phyloP scores from a whole-genome alignment of 192 early-diverging fungal species.

The Oehlia diaphana region DNA sequence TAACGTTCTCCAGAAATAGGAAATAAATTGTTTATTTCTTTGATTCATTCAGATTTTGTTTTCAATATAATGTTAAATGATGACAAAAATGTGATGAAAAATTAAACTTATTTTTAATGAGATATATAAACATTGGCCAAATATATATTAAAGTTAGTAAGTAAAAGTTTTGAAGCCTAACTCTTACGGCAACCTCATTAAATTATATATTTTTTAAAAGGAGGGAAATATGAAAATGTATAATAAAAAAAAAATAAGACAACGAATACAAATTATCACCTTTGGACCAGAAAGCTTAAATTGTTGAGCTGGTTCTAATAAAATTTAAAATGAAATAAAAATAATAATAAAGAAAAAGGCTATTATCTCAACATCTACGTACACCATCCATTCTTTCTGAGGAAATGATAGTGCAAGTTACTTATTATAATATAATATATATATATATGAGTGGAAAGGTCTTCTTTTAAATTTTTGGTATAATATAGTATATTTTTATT shows the following conservation, averaged over 20 bases:
- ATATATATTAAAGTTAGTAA: too few relatives aligned
- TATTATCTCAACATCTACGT: constrained; percentile 5
- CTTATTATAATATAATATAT: background rate
- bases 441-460: background rate
- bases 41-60: too few relatives aligned
- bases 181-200: too few relatives aligned
- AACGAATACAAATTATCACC: background rate
- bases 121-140: too few relatives aligned
- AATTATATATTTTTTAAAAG: too few relatives aligned
- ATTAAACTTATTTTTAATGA: too few relatives aligned
- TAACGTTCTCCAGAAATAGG: too few relatives aligned
- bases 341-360: background rate
- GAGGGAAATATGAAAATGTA: background rate
- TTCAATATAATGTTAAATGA: too few relatives aligned
- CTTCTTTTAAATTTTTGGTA: background rate
- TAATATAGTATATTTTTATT: constrained; percentile 15
- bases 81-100: too few relatives aligned
- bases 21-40: too few relatives aligned
- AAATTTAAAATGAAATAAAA: background rate
- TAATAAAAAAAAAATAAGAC: background rate
- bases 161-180: too few relatives aligned
- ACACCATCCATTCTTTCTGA: constrained; percentile 1
- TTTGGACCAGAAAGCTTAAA: background rate
- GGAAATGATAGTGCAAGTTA: background rate
- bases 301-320: background rate